Base-by-base conservation (phyloP, 2,329 filamentous ascomycete genomes). In the Truncatella angustata region DNA sequence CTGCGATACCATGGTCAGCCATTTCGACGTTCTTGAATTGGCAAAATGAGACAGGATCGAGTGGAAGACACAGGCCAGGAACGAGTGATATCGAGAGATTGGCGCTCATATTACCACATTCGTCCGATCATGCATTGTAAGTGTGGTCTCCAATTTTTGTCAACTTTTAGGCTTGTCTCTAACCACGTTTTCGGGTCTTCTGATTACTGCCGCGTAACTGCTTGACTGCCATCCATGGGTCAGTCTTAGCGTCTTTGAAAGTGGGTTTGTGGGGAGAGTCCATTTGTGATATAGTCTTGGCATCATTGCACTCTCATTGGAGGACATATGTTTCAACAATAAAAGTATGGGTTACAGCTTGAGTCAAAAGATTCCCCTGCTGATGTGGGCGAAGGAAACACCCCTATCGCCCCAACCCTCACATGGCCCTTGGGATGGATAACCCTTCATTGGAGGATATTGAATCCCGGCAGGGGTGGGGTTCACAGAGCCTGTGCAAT, bases 391-490 rank as follows among this genome's bases (percentile, higher is more conserved):
- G 14, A 39, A 16, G n/a, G 7, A 39, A 7, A 9, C 16, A 39
- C n/a, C 36, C 14, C 36, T n/a, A 39, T 16, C 14, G 18, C n/a
- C n/a, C n/a, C n/a, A n/a, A n/a, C n/a, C n/a, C n/a, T n/a, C n/a
- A n/a, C n/a, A n/a, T 21, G 42, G 42, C 16, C 30, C 42, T 45
- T 45, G 44, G 44, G n/a, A 47, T 47, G 18, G 24, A 34, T 10
- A 47, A 12, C 44, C 24, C 44, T 34, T 47, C 18, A 47, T 47
- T 47, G 44, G 44, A 47, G 44, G 44, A 26, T 44, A 44, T 47
- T 47, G 30, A 47, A 35, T 32, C 30, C 30, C 44, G 30, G 10
- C 21, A 12, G 10, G 12, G 24, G 26, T 28, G 21, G 42, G 18
- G 42, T n/a, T 10, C 21, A 30, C 42, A 18, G 21, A 47, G 10